phyloP scores from a whole-genome alignment of 2,329 filamentous ascomycete genomes.

The Chrysosphaeria jannelii region DNA sequence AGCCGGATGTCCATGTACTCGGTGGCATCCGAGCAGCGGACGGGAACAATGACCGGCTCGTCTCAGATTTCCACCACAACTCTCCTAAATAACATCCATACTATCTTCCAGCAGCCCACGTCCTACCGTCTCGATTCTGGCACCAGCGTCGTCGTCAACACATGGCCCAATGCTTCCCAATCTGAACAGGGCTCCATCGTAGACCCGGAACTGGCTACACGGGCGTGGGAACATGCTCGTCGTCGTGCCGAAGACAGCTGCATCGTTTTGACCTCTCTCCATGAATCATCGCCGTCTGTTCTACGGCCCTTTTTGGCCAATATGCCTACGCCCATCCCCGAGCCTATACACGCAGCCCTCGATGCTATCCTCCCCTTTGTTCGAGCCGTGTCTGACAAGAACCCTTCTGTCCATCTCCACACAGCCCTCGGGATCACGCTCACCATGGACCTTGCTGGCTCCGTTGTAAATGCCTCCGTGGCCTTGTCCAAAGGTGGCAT shows the following conservation, averaged over 20 bases:
- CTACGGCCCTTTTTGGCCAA: constrained; percentile 53
- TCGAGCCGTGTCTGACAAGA: constrained; percentile 61
- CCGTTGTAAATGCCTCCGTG: constrained; percentile 42
- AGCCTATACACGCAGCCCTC: constrained; percentile 45
- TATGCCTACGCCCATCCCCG: constrained; percentile 51
- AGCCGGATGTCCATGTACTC: constrained; percentile 40
- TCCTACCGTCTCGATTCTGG: constrained; percentile 73
- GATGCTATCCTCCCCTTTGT: constrained; percentile 65
- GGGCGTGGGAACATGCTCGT: constrained; percentile 89
- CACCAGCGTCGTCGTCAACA: constrained; percentile 81
- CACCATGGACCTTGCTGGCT: constrained; percentile 53
- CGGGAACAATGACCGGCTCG: constrained; percentile 32
- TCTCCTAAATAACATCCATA: constrained; percentile 72
- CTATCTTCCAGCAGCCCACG: constrained; percentile 52
- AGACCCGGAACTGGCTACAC: constrained; percentile 44
- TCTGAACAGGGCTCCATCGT: constrained; percentile 40
- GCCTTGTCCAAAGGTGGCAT: constrained; percentile 68
- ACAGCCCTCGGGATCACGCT: constrained; percentile 55
- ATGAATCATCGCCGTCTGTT: constrained; percentile 64
- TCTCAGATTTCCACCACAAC: constrained; percentile 77
- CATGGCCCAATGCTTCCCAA: constrained; percentile 62
- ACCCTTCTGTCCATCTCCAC: constrained; percentile 58
- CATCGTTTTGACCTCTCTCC: constrained; percentile 64
- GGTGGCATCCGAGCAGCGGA: constrained; percentile 26
- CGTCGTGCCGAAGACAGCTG: constrained; percentile 87